Evolutionary conservation across 2,329 filamentous ascomycete species (phyloP).

Genomic region (Curvularia eragrostidis): DNA sequence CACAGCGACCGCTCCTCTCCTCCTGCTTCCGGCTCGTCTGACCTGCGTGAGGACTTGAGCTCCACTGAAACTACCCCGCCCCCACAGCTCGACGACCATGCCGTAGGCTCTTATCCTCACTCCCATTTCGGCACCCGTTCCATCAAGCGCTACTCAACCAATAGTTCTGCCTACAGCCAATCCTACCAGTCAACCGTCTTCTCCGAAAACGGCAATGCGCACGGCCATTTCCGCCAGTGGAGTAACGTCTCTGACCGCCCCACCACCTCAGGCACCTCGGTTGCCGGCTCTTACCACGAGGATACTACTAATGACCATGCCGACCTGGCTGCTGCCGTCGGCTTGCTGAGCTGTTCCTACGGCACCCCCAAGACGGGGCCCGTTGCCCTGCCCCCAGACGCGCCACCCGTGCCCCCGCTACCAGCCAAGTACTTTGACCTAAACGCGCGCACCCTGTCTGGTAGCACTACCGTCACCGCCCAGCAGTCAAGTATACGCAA

Average conservation of each 20-base stretch:
- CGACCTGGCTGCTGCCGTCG: conserved; percentile 87
- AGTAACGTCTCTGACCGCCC: conserved; percentile 75
- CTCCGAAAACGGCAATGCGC: conserved; percentile 62
- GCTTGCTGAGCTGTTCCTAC: conserved; percentile 89
- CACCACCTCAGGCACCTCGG: conserved; percentile 68
- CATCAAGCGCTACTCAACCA: conserved; percentile 56
- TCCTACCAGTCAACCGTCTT: conserved; percentile 80
- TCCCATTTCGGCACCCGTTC: conserved; percentile 44
- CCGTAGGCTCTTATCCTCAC: conserved; percentile 56
- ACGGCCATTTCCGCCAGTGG: conserved; percentile 70
- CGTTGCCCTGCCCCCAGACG: conserved; percentile 69
- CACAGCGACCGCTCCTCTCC: conserved; percentile 83
- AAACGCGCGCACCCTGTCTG: conserved; percentile 61
- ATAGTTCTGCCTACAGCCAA: conserved; percentile 65
- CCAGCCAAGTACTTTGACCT: conserved; percentile 77
- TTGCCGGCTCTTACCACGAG: conserved; percentile 70
- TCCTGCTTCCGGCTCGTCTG: conserved; percentile 79
- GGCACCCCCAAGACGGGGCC: conserved; percentile 75
- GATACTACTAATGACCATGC: conserved; percentile 74
- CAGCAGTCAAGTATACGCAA: conserved; percentile 68
- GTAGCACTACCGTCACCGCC: conserved; percentile 61
- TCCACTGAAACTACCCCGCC: conserved; percentile 94
- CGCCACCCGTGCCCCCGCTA: conserved; percentile 86
- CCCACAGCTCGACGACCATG: conserved; percentile 72
- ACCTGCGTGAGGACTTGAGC: conserved; percentile 75